Percentiles rank a stretch among this genome's conserved stretches.
These are phyloP conservation scores for Fusarium armeniacum DNA, from an alignment of 2,329 filamentous ascomycete species.

Conservation along the genomic window DNA sequence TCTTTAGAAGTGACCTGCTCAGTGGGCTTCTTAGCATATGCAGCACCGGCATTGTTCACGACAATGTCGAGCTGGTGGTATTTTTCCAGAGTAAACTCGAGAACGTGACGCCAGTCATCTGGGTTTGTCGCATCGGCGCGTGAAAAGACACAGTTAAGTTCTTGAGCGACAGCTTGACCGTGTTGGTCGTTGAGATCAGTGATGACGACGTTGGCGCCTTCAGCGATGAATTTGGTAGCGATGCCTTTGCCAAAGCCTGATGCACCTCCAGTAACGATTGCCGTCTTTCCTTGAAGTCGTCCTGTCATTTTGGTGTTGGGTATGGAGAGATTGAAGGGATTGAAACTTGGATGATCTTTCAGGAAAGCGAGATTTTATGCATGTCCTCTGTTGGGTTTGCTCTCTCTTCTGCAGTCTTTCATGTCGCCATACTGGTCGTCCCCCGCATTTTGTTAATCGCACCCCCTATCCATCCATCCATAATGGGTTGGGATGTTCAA, in stretches of 20 bases:
- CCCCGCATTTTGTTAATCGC: neutral
- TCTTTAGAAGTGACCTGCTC: constrained; percentile 74
- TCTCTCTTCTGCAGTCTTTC: neutral
- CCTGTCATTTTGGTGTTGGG: constrained; percentile 38
- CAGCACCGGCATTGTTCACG: constrained; percentile 72
- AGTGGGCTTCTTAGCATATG: constrained; percentile 73
- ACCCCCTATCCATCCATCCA: neutral
- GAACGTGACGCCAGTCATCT: constrained; percentile 66
- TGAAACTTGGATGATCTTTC: rapidly evolving
- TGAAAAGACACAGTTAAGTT: constrained; percentile 61
- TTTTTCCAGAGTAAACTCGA: constrained; percentile 60
- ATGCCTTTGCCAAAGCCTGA: constrained; percentile 65
- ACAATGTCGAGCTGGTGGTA: constrained; percentile 70
- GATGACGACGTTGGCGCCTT: constrained; percentile 58
- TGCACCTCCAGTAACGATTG: constrained; percentile 50
- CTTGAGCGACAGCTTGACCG: constrained; percentile 62
- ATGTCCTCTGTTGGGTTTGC: neutral
- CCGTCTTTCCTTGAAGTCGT: constrained; percentile 59
- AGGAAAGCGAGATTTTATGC: neutral
- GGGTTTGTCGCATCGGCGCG: constrained; percentile 48
- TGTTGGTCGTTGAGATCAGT: constrained; percentile 70
- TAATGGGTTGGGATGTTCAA: neutral
- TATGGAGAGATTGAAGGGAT: neutral
- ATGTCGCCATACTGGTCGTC: neutral
- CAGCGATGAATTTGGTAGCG: constrained; percentile 30